Conservation (phyloP, 176 grass and related monocot genomes). For the Triticum dicoccoides region DNA sequence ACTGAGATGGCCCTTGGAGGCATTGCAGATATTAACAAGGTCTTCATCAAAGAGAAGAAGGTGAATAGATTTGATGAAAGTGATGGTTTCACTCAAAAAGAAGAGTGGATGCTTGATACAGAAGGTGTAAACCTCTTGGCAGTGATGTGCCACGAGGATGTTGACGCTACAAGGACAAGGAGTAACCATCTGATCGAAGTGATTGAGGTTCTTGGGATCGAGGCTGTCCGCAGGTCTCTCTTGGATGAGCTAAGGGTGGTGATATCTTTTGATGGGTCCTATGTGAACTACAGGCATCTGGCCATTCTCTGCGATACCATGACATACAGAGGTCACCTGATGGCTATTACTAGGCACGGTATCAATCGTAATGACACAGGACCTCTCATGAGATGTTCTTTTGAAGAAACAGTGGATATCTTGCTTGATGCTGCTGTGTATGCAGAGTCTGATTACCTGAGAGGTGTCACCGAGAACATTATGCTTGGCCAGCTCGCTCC, state of each 20-base stretch:
- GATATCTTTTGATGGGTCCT: conserved; percentile 98
- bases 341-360: conserved; percentile 93
- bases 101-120: conserved; percentile 97
- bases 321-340: conserved; percentile 93
- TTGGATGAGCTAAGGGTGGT: conserved; percentile 92
- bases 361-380: conserved; percentile 95
- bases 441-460: conserved; percentile 84
- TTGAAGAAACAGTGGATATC: conserved; percentile 94
- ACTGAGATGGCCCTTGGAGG: conserved; percentile 98
- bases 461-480: conserved; percentile 96
- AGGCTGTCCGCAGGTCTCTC: conserved; percentile 83
- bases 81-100: conserved; percentile 61
- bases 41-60: conserved; percentile 84
- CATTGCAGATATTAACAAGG: conserved; percentile 98
- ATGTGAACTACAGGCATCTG: conserved; percentile 93
- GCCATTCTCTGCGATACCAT: conserved; percentile 98
- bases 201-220: conserved; percentile 95
- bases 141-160: conserved; percentile 95
- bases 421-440: conserved; percentile 90
- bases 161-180: conserved; percentile 88
- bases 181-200: conserved; percentile 98
- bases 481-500: conserved; percentile 96
- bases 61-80: conserved; percentile 74
- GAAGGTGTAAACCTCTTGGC: conserved; percentile 97
- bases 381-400: conserved; percentile 90